phyloP scores from a whole-genome alignment of 73 alveolate genomes.

The Paraurostyla sp. region DNA sequence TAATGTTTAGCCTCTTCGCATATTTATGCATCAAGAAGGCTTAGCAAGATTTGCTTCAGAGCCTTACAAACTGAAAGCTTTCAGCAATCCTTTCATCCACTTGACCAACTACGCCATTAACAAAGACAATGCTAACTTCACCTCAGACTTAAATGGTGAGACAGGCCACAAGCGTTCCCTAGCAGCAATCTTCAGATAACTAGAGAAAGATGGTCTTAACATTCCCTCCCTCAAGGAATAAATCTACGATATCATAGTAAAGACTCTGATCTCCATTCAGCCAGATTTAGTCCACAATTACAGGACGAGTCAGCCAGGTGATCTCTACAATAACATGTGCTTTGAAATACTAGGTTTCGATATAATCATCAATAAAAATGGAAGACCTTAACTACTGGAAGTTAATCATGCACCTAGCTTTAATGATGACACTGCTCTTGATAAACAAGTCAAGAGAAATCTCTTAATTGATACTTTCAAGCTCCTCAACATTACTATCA shows the following conservation, averaged over 20 bases:
- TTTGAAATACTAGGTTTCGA: slow-evolving; percentile 96
- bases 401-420: slow-evolving; percentile 94
- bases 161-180: slow-evolving; percentile 80
- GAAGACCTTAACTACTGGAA: slow-evolving; percentile 93
- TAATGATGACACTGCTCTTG: slow-evolving; percentile 87
- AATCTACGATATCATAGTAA: slow-evolving; percentile 90
- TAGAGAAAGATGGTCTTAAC: slow-evolving; percentile 70
- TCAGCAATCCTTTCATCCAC: slow-evolving; percentile 85
- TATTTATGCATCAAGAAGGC: slow-evolving; percentile 93
- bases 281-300: slow-evolving; percentile 81
- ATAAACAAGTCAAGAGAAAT: slow-evolving; percentile 79
- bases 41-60: slow-evolving; percentile 95
- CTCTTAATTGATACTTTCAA: slow-evolving; percentile 76
- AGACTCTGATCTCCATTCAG: slow-evolving; percentile 84
- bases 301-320: slow-evolving; percentile 82
- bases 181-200: slow-evolving; percentile 60
- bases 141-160: slow-evolving; percentile 68
- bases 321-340: slow-evolving; percentile 83
- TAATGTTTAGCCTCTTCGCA: slow-evolving; percentile 91
- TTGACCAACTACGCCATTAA: slow-evolving; percentile 94
- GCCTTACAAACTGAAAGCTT: slow-evolving; percentile 74
- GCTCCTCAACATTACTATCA: slow-evolving; percentile 70
- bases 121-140: slow-evolving; percentile 79
- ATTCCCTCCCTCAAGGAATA: slow-evolving; percentile 70
- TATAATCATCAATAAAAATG: slow-evolving; percentile 83